Conservation (phyloP, 768 basidiomycete genomes). For the Coprinopsis cinerea region DNA sequence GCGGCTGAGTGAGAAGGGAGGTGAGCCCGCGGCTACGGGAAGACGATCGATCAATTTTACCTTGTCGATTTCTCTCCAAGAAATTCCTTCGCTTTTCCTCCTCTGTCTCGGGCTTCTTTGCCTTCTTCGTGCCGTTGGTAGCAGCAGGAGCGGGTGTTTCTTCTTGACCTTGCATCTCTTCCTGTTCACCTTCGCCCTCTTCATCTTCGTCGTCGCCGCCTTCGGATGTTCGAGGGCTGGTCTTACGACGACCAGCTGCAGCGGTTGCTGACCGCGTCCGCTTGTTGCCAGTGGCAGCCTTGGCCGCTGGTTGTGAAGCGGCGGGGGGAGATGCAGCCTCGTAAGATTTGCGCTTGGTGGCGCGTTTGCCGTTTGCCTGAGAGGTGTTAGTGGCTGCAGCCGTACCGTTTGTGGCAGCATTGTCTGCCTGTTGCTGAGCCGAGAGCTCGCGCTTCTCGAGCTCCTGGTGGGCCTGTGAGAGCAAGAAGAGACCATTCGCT, state of each 20-base stretch:
- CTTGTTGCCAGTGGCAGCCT: conserved; percentile 28
- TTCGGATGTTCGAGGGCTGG: conserved; percentile 27
- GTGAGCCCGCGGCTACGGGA: conserved; percentile 1
- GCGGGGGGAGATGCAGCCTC: conserved; percentile 37
- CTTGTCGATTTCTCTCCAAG: conserved; percentile 95
- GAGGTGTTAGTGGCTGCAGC: conserved; percentile 22
- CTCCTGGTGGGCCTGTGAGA: conserved; percentile 94
- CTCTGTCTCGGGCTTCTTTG: conserved; percentile 90
- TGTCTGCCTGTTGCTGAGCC: conserved; percentile 57
- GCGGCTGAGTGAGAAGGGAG: conserved; percentile 54
- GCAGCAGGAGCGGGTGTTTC: conserved; percentile 15
- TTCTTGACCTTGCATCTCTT: conserved; percentile 34
- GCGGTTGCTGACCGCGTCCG: conserved; percentile 29
- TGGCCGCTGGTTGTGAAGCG: conserved; percentile 19
- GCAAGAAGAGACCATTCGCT: conserved; percentile 89
- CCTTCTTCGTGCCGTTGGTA: conserved; percentile 19
- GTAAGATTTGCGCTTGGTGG: conserved; percentile 67
- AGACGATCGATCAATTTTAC: conserved; percentile 35
- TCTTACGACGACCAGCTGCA: conserved; percentile 25
- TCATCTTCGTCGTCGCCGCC: conserved; percentile 35
- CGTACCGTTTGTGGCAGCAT: conserved; percentile 17
- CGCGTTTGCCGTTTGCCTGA: conserved; percentile 40
- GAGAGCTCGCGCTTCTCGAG: conserved; percentile 87
- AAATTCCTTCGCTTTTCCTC: conserved; percentile 98
- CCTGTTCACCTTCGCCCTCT: conserved; percentile 31